Evolutionary conservation across 2,329 filamentous ascomycete genomes (phyloP).

Genomic region (Myriosclerotinia scirpicola): DNA sequence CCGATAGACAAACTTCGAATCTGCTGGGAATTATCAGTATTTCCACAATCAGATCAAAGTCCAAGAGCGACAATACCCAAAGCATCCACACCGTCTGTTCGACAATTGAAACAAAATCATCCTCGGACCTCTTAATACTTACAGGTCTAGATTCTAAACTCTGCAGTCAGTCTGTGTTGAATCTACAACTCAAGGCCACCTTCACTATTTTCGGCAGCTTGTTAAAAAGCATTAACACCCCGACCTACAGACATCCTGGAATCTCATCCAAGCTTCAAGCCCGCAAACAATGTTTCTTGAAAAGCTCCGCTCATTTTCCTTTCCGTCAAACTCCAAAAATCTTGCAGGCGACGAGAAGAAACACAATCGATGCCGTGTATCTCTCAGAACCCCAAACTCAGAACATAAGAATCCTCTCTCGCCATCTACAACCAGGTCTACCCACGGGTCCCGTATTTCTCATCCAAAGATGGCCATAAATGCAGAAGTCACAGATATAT

Average conservation of each 20-base stretch:
- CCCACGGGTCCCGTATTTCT: neutral
- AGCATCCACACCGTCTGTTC: neutral
- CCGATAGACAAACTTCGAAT: neutral
- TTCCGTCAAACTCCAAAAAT: slow-evolving; percentile 1
- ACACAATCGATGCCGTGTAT: neutral
- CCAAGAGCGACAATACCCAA: slow-evolving; percentile 14
- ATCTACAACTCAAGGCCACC: neutral
- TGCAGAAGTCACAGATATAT: neutral
- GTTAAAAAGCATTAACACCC: no score
- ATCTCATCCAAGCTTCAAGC: neutral
- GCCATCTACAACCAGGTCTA: slow-evolving; percentile 17
- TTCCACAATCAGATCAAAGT: neutral
- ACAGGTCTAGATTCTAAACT: neutral
- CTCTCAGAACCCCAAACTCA: neutral
- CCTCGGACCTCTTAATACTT: neutral
- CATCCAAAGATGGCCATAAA: neutral
- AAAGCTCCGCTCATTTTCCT: slow-evolving; percentile 20
- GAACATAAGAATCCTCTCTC: slow-evolving; percentile 20
- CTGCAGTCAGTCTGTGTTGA: neutral
- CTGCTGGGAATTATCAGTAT: neutral
- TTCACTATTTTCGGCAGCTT: neutral
- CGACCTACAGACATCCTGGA: neutral
- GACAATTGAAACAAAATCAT: neutral
- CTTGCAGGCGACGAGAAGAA: neutral
- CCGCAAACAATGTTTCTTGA: slow-evolving; percentile 6